Conservation (phyloP, 2,329 filamentous ascomycete species). For the Cladosporium sp. region DNA sequence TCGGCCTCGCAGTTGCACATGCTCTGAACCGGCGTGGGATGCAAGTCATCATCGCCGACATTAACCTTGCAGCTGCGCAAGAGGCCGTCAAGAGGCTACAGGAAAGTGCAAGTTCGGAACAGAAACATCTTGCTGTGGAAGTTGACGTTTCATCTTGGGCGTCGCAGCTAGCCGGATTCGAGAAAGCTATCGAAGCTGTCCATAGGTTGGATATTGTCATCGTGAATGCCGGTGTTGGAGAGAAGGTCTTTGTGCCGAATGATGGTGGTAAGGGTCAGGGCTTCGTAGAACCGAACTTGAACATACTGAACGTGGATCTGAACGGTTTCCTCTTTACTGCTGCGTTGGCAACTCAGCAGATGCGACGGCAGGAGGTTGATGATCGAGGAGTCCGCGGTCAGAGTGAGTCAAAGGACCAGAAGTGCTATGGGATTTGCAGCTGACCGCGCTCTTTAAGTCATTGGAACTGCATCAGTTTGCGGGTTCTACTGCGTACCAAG, state of each 20-base stretch:
- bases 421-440: background rate
- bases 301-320: constrained; percentile 38
- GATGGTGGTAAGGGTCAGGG: constrained; percentile 17
- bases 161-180: constrained; percentile 36
- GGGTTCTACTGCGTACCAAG: constrained; percentile 40
- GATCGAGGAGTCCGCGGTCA: constrained; percentile 35
- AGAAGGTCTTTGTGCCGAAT: constrained; percentile 35
- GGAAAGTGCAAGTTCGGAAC: constrained; percentile 15
- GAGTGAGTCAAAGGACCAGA: constrained; percentile 25
- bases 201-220: constrained; percentile 37
- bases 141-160: constrained; percentile 35
- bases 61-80: constrained; percentile 26
- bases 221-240: constrained; percentile 39
- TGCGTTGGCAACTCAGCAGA: constrained; percentile 42
- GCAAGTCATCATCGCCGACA: constrained; percentile 47
- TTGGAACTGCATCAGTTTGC: constrained; percentile 36
- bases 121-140: constrained; percentile 22
- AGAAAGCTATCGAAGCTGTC: constrained; percentile 30
- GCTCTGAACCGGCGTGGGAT: constrained; percentile 33
- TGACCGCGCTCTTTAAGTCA: background rate
- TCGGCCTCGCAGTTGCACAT: constrained; percentile 30
- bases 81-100: constrained; percentile 18
- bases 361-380: constrained; percentile 36
- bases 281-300: constrained; percentile 38
- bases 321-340: constrained; percentile 42